Conservation (phyloP, 179 eudicot species). For the Sideroxylon spinosum region DNA sequence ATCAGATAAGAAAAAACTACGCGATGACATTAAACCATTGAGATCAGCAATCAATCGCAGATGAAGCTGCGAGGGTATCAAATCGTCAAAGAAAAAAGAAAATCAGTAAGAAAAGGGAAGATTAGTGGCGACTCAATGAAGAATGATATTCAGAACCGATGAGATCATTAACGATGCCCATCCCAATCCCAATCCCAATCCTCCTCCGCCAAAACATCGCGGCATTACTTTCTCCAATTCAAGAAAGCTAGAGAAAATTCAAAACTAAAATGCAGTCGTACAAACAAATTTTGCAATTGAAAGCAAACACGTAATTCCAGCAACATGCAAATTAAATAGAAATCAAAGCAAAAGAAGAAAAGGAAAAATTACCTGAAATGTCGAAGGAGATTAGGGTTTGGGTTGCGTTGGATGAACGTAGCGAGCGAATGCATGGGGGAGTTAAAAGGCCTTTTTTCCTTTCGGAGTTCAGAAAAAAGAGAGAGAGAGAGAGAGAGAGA, state of each 20-base stretch:
- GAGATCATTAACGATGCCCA: neutral
- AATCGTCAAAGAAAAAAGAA: neutral
- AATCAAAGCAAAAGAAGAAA: neutral
- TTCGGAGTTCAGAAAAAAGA: no score
- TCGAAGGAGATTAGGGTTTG: neutral
- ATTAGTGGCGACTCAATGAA: neutral
- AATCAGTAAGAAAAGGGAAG: neutral
- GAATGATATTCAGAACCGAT: neutral
- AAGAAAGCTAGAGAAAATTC: no score
- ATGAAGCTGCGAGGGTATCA: neutral
- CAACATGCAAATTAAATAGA: neutral
- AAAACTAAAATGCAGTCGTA: no score
- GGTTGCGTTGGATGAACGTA: neutral
- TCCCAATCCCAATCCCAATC: neutral
- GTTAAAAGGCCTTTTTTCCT: neutral
- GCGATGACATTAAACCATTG: neutral
- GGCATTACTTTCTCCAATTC: no score
- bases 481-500: no score
- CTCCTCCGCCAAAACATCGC: no score
- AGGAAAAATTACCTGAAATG: constrained; percentile 8
- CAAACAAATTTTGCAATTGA: neutral
- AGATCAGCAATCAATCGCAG: neutral
- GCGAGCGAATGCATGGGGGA: neutral
- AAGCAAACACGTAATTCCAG: neutral
- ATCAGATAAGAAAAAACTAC: neutral